These are phyloP conservation scores for Tulasnella sp. DNA, from an alignment of 768 basidiomycete genomes.

Conservation along the genomic window DNA sequence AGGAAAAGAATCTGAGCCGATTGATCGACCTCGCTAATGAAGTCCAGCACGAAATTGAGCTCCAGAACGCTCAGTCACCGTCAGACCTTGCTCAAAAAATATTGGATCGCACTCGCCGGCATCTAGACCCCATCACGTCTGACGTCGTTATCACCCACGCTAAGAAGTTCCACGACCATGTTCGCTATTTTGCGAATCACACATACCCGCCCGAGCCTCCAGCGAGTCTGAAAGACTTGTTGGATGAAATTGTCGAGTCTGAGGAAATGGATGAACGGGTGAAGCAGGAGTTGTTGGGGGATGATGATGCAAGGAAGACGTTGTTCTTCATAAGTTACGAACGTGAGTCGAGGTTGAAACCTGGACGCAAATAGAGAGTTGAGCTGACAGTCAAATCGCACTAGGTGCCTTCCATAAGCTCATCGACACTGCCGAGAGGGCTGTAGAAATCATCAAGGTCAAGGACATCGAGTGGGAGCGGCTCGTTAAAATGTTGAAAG, in stretches of 20 bases:
- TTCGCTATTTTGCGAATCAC: constrained; percentile 32
- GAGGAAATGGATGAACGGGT: constrained; percentile 31
- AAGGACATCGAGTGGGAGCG: constrained; percentile 16
- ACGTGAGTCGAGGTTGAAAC: constrained; percentile 16
- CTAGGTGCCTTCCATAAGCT: constrained; percentile 20
- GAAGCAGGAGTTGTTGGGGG: constrained; percentile 39
- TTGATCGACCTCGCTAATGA: not conserved
- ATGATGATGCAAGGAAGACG: constrained; percentile 39
- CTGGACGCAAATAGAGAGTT: not conserved
- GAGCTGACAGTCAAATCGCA: not conserved
- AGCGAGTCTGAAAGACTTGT: constrained; percentile 30
- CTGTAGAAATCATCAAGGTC: constrained; percentile 17
- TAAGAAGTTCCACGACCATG: constrained; percentile 36
- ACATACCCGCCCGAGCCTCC: constrained; percentile 20
- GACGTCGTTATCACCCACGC: constrained; percentile 36
- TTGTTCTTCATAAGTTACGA: constrained; percentile 42
- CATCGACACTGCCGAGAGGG: constrained; percentile 20
- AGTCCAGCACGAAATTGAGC: not conserved
- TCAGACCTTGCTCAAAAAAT: constrained; percentile 25
- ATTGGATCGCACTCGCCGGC: constrained; percentile 1
- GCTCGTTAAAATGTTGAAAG: constrained; percentile 15
- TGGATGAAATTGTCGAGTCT: constrained; percentile 38
- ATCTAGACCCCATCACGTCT: constrained; percentile 36
- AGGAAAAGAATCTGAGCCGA: not conserved
- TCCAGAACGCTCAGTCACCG: not conserved